Evolutionary conservation across 495 filamentous ascomycete genomes (phyloP).

Genomic region (Annulohypoxylon moriforme): DNA sequence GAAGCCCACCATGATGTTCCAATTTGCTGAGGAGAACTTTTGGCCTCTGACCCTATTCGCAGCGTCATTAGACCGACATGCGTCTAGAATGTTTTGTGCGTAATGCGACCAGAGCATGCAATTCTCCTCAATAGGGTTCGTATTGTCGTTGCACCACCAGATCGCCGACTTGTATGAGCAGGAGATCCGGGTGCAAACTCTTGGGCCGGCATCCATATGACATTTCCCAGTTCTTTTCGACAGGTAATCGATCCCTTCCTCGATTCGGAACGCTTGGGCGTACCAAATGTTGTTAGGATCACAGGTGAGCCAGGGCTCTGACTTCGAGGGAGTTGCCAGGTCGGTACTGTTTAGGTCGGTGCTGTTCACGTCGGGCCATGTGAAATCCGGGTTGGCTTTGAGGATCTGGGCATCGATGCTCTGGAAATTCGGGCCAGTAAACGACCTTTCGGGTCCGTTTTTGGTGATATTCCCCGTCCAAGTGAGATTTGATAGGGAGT

Average conservation of each 20-base stretch:
- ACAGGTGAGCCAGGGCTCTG: slow-evolving; percentile 5
- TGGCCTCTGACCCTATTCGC: slow-evolving; percentile 9
- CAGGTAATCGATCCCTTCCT: slow-evolving; percentile 44
- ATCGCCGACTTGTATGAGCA: slow-evolving; percentile 46
- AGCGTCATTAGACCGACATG: slow-evolving; percentile 18
- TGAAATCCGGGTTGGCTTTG: slow-evolving; percentile 17
- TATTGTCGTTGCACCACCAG: slow-evolving; percentile 49
- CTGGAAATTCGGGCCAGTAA: slow-evolving; percentile 19
- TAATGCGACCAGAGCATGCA: slow-evolving; percentile 16
- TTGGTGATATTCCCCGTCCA: slow-evolving; percentile 26
- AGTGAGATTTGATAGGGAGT: slow-evolving; percentile 15
- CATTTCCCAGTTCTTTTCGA: slow-evolving; percentile 9
- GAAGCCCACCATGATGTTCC: slow-evolving; percentile 5
- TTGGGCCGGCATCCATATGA: slow-evolving; percentile 38
- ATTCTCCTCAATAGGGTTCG: slow-evolving; percentile 14
- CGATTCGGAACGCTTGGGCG: slow-evolving; percentile 32
- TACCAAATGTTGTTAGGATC: slow-evolving; percentile 30
- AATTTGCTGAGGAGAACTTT: slow-evolving; percentile 1
- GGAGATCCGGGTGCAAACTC: slow-evolving; percentile 41
- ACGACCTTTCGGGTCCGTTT: slow-evolving; percentile 13
- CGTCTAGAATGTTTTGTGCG: slow-evolving; percentile 21
- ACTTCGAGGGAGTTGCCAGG: not conserved
- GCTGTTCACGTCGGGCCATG: not conserved
- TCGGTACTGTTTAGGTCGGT: too few species aligned
- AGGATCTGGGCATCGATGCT: slow-evolving; percentile 37